Evolutionary conservation across 139 green algal genomes (phyloP).

Genomic region (Tetraselmis chui): DNA sequence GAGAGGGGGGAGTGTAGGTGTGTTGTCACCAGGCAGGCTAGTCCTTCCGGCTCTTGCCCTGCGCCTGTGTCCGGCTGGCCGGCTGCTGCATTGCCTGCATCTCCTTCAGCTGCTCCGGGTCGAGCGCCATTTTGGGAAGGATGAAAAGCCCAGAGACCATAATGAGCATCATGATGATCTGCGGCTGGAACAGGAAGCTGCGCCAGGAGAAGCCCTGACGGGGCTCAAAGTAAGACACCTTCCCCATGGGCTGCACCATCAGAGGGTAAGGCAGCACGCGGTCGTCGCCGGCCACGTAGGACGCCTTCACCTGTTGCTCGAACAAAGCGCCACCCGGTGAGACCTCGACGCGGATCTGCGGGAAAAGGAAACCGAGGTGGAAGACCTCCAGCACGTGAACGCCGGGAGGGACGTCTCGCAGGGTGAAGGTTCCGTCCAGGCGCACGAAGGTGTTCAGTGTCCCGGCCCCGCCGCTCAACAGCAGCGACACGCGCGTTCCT

Average conservation of each 20-base stretch:
- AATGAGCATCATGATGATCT: background rate
- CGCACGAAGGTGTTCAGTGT: background rate
- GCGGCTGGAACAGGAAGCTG: background rate
- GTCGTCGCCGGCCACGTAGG: background rate
- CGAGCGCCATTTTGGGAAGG: background rate
- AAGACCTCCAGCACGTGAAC: background rate
- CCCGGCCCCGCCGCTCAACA: background rate
- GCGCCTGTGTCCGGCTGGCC: no score
- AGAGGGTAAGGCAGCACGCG: background rate
- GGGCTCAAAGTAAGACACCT: background rate
- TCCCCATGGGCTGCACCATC: background rate
- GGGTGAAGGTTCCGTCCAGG: background rate
- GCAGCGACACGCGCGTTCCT: background rate
- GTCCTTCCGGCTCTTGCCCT: no score
- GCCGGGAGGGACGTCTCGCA: background rate
- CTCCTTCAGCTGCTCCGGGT: background rate
- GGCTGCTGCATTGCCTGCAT: background rate
- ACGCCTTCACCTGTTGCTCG: background rate
- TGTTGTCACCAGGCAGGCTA: no score
- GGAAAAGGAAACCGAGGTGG: background rate
- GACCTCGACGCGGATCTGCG: background rate
- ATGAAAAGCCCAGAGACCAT: background rate
- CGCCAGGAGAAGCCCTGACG: background rate
- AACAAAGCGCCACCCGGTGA: background rate
- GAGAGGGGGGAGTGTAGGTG: no score